These are phyloP conservation scores for Aspergillus sp. DNA, from an alignment of 2,329 filamentous ascomycete genomes.

Conservation along the genomic window DNA sequence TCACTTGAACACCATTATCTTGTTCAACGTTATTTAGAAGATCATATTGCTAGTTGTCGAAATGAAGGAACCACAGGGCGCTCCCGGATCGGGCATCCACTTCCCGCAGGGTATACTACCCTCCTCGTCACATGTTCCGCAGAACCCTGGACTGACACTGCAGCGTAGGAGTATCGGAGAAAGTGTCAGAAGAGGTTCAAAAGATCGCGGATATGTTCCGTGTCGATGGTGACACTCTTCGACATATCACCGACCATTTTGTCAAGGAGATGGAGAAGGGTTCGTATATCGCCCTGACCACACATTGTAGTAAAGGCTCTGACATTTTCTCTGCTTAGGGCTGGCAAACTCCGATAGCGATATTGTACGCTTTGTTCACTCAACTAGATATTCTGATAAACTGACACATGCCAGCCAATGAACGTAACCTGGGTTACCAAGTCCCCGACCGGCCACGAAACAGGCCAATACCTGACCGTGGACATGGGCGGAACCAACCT, in stretches of 20 bases:
- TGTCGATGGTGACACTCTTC: conserved; percentile 71
- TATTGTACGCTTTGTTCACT: neutral
- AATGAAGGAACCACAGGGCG: conserved; percentile 5
- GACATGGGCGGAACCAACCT: conserved; percentile 93
- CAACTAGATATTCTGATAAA: neutral
- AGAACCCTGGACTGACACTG: neutral
- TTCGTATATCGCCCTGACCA: neutral
- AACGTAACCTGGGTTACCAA: conserved; percentile 89
- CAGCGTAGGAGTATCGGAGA: neutral
- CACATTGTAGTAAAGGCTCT: no score
- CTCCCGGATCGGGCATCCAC: neutral
- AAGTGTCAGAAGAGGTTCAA: neutral
- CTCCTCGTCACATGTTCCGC: neutral
- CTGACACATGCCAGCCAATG: conserved; percentile 61
- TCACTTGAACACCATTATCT: no score
- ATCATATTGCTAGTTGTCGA: neutral
- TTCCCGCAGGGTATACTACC: neutral
- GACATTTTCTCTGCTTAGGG: neutral
- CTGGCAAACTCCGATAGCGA: neutral
- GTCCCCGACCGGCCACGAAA: conserved; percentile 76
- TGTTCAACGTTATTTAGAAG: no score
- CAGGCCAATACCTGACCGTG: conserved; percentile 76
- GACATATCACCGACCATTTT: conserved; percentile 84
- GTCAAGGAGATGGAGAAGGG: conserved; percentile 70
- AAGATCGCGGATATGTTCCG: conserved; percentile 58